Percentiles rank a stretch among this genome's conserved stretches.
Evolutionary conservation across 2,329 filamentous ascomycete species (phyloP).

Genomic region (Fusarium coicis): DNA sequence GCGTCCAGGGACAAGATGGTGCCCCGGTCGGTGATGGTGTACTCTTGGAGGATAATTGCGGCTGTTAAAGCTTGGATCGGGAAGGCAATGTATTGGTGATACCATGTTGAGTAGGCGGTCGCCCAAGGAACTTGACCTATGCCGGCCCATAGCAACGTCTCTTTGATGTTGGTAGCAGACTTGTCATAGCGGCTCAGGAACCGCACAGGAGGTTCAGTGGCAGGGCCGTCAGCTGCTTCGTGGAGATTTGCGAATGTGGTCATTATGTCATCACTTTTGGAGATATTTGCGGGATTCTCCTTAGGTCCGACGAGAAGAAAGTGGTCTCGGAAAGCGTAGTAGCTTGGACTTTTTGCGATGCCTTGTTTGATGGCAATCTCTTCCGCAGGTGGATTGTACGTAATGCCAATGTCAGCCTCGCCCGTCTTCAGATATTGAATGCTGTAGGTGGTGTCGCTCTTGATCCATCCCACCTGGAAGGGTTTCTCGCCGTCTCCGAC

Average conservation of each 20-base stretch:
- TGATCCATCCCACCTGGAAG: slow-evolving; percentile 58
- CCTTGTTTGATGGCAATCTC: slow-evolving; percentile 55
- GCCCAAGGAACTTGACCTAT: slow-evolving; percentile 61
- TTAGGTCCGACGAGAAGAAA: slow-evolving; percentile 56
- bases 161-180: slow-evolving; percentile 61
- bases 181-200: slow-evolving; percentile 60
- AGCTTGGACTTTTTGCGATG: slow-evolving; percentile 45
- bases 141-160: slow-evolving; percentile 55
- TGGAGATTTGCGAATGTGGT: slow-evolving; percentile 51
- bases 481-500: slow-evolving; percentile 34
- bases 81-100: slow-evolving; percentile 58
- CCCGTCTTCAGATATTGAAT: slow-evolving; percentile 56
- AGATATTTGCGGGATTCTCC: slow-evolving; percentile 48
- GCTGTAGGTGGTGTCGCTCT: slow-evolving; percentile 57
- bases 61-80: slow-evolving; percentile 57
- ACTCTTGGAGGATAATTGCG: slow-evolving; percentile 55
- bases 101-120: slow-evolving; percentile 57
- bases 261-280: slow-evolving; percentile 43
- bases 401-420: slow-evolving; percentile 57
- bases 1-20: slow-evolving; percentile 54
- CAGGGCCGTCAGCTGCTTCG: slow-evolving; percentile 47
- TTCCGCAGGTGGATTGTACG: slow-evolving; percentile 56
- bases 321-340: slow-evolving; percentile 59
- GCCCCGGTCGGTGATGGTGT: slow-evolving; percentile 59
- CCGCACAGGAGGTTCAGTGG: slow-evolving; percentile 49